Evolutionary conservation across 805 yeast species (phyloP).

Genomic region (Candida michaelii): DNA sequence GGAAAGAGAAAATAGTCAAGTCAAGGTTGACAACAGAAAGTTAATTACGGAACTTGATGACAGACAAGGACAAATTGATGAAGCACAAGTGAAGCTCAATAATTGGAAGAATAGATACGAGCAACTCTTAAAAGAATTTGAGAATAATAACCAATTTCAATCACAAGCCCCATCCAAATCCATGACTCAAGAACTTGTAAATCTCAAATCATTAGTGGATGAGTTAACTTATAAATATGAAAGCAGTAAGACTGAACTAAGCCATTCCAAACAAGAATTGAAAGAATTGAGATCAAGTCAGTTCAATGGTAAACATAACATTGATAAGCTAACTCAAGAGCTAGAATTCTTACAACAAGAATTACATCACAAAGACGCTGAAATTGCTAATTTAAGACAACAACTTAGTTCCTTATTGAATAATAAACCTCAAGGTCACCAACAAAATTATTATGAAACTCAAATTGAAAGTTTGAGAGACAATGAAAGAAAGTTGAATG

Average conservation of each 20-base stretch:
- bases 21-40: conserved; percentile 7
- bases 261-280: conserved; percentile 15
- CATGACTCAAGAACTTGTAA: conserved; percentile 8
- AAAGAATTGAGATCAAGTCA: conserved; percentile 10
- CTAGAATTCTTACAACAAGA: conserved; percentile 17
- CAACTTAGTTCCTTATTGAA: conserved; percentile 23
- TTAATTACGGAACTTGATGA: conserved; percentile 7
- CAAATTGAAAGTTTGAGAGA: conserved; percentile 24
- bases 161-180: conserved; percentile 2
- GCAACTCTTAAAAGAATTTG: conserved; percentile 6
- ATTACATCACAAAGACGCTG: conserved; percentile 24
- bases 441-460: conserved; percentile 20
- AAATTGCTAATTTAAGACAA: conserved; percentile 21
- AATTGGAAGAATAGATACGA: conserved; percentile 16
- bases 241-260: conserved; percentile 14
- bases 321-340: conserved; percentile 16
- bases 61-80: conserved; percentile 19
- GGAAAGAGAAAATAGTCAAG: neutral
- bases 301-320: conserved; percentile 14
- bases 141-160: conserved; percentile 4
- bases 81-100: conserved; percentile 13
- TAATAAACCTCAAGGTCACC: conserved; percentile 16
- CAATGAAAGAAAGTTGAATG: conserved; percentile 19
- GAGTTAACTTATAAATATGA: conserved; percentile 14
- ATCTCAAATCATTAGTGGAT: conserved; percentile 18